phyloP scores from a whole-genome alignment of 73 alveolate genomes.

The Paramecium tetraurelia region DNA sequence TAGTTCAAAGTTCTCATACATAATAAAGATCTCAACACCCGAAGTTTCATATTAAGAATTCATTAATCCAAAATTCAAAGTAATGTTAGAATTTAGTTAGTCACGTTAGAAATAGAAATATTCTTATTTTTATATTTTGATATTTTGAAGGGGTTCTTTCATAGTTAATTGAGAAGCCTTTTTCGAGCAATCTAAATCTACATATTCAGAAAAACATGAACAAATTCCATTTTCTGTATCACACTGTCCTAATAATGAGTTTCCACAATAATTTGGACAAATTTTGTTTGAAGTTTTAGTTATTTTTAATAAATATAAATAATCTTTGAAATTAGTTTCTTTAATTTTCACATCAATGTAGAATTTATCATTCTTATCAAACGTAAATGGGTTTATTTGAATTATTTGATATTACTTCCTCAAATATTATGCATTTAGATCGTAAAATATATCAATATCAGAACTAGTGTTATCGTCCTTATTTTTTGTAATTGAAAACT shows the following conservation, averaged over 20 bases:
- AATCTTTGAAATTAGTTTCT: neutral
- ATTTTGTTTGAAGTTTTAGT: neutral
- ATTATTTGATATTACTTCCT: neutral
- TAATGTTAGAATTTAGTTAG: neutral
- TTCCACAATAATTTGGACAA: neutral
- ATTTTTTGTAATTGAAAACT: neutral
- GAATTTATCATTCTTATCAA: neutral
- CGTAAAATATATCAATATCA: neutral
- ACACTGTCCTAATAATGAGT: neutral
- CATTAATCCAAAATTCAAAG: neutral
- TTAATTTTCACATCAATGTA: neutral
- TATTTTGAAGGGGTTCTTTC: neutral
- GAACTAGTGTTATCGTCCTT: neutral
- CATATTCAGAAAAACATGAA: neutral
- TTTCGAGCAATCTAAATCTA: conserved; percentile 18
- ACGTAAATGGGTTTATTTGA: neutral
- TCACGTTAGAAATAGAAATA: neutral
- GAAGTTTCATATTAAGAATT: neutral
- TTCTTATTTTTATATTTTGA: neutral
- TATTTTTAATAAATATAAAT: neutral
- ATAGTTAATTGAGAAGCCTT: neutral
- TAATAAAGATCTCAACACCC: neutral
- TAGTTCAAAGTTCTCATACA: conserved; percentile 5
- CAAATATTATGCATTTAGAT: neutral
- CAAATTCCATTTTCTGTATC: neutral